Conservation (phyloP, 2,329 filamentous ascomycete species). For the Botrytis aclada region DNA sequence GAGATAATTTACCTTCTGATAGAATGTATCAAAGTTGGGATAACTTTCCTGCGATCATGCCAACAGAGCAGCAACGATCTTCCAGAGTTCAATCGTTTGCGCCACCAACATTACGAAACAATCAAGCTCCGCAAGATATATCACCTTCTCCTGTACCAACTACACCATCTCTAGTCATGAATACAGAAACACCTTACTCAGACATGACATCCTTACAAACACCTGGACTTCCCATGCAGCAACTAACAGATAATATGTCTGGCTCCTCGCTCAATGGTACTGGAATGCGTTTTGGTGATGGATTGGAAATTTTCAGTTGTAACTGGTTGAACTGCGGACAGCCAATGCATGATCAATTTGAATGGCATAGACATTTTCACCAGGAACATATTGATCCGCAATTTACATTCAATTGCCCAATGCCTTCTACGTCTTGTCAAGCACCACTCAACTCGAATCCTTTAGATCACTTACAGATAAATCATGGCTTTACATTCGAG, state of each 20-base stretch:
- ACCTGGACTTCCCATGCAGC: neutral
- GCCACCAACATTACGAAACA: neutral
- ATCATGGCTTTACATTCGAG: constrained; percentile 34
- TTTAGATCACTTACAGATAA: constrained; percentile 32
- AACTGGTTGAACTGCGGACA: constrained; percentile 33
- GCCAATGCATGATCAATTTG: constrained; percentile 26
- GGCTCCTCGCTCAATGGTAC: constrained; percentile 16
- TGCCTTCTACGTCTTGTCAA: constrained; percentile 30
- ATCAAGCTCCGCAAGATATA: neutral
- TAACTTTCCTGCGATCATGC: constrained; percentile 15
- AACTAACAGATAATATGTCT: neutral
- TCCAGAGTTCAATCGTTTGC: neutral
- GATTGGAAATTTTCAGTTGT: constrained; percentile 26
- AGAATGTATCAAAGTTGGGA: constrained; percentile 18
- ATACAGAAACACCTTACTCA: constrained; percentile 12
- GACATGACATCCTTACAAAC: neutral
- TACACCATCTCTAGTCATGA: constrained; percentile 28
- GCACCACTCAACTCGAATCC: constrained; percentile 28
- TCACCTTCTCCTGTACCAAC: constrained; percentile 20
- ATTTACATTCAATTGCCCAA: constrained; percentile 33
- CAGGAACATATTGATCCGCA: constrained; percentile 35
- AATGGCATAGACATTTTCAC: constrained; percentile 34
- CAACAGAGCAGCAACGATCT: neutral
- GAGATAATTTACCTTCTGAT: constrained; percentile 11
- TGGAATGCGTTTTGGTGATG: constrained; percentile 25